Base-by-base conservation (phyloP, 129 eudicot genomes). In the Arctium minus region DNA sequence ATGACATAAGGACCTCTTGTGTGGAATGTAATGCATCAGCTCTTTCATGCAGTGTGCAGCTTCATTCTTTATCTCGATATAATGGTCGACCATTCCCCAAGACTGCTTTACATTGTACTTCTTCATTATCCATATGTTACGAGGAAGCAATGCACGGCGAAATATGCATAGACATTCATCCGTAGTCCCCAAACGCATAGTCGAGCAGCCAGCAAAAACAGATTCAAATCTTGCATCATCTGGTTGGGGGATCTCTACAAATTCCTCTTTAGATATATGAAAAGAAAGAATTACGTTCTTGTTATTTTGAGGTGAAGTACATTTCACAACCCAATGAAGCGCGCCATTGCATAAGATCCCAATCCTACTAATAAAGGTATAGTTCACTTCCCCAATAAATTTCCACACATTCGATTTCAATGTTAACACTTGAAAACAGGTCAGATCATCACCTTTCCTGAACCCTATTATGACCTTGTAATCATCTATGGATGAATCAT, bases 331-430 rank as follows among this genome's bases (percentile, higher is more conserved):
- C 81, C 81, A 82, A 39, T 82, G 86, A 68, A 82, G 81, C 3
- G 37, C 76, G 22, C 86, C 81, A 13, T 75, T 82, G 80, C 80
- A 81, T 64, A 74, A 81, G 77, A 82, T n/a, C 76, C 81, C 77
- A 6, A 6, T 10, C 15, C 27, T 11, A 48, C 76, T 75, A 32
- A 5, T 4, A 69, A 69, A 31, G 11, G 7, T 3, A 29, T 33
- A 76, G 6, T 82, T 35, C 36, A 75, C 56, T 36, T 68, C 81
- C 15, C 86, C 81, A 12, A 68, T 18, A 40, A 32, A 29, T 56
- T 82, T 82, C 85, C 85, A 82, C 8, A 7, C 22, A 12, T 76
- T 82, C 22, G 53, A 76, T 76, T 62, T 82, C 76, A 82, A 82
- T 22, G 72, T 69, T 22, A 82, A 76, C 70, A 76, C 80, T 36